Conservation (phyloP, 2,329 filamentous ascomycete species). For the Furcasterigmium furcatum region DNA sequence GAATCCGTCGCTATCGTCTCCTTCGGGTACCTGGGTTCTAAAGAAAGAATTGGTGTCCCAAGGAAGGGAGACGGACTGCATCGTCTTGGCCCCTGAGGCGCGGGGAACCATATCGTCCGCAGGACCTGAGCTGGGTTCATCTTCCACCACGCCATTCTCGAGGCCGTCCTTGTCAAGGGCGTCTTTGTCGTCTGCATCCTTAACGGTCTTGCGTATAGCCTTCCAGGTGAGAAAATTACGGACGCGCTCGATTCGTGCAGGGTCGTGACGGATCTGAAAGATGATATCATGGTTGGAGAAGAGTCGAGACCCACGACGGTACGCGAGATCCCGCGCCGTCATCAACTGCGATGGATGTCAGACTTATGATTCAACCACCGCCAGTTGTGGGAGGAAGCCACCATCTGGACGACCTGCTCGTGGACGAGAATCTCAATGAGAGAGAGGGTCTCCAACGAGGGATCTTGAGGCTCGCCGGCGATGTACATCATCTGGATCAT, state of each 20-base stretch:
- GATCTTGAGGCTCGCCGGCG: constrained; percentile 13
- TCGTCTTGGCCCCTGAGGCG: neutral
- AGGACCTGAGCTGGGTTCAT: neutral
- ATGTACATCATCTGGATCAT: constrained; percentile 17
- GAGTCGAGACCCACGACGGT: constrained; percentile 13
- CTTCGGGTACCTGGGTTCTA: constrained; percentile 6
- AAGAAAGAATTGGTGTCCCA: constrained; percentile 13
- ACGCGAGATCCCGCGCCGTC: constrained; percentile 13
- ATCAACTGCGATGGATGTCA: constrained; percentile 7
- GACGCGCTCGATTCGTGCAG: constrained; percentile 13
- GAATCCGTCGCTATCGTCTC: constrained; percentile 3
- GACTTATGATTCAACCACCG: neutral
- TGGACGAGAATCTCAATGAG: constrained; percentile 16
- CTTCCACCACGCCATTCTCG: constrained; percentile 8
- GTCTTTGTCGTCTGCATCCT: constrained; percentile 12
- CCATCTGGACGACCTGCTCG: constrained; percentile 13
- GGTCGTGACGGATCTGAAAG: constrained; percentile 18
- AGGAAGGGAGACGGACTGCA: constrained; percentile 2
- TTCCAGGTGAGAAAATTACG: constrained; percentile 18
- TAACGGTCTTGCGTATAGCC: constrained; percentile 14
- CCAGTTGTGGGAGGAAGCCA: neutral
- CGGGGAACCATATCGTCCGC: too few relatives aligned
- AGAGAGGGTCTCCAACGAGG: constrained; percentile 11
- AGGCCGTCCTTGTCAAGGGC: too few relatives aligned
- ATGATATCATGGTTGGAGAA: constrained; percentile 18